Evolutionary conservation across 1,139 yeast genomes (phyloP).

Genomic region (Hanseniaspora sp.): DNA sequence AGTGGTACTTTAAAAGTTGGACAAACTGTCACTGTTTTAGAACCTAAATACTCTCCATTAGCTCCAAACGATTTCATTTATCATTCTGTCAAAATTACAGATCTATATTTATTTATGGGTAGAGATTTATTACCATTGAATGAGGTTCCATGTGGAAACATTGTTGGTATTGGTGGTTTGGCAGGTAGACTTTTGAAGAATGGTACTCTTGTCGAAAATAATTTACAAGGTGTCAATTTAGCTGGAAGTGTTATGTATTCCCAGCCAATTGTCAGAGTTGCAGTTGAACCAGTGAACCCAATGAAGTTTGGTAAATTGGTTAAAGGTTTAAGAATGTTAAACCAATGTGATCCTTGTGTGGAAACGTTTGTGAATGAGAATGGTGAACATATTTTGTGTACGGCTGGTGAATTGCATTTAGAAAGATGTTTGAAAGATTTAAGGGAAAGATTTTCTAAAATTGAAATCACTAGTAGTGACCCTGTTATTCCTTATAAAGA

Average conservation of each 20-base stretch:
- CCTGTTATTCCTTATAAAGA: constrained; percentile 95
- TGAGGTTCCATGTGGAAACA: constrained; percentile 86
- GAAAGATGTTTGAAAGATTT: constrained; percentile 85
- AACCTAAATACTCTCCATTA: constrained; percentile 77
- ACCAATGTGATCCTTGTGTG: constrained; percentile 88
- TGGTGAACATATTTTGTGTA: constrained; percentile 83
- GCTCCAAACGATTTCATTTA: constrained; percentile 48
- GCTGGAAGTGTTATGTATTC: constrained; percentile 57
- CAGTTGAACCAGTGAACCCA: constrained; percentile 86
- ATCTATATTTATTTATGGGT: constrained; percentile 81
- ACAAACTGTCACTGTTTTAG: constrained; percentile 60
- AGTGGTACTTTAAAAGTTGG: constrained; percentile 74
- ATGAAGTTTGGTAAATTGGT: constrained; percentile 65
- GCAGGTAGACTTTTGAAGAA: constrained; percentile 73
- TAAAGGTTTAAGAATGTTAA: constrained; percentile 63
- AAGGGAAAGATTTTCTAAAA: constrained; percentile 82
- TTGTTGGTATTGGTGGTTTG: constrained; percentile 88
- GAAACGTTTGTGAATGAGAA: constrained; percentile 75
- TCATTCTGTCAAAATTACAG: constrained; percentile 45
- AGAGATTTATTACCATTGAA: constrained; percentile 68
- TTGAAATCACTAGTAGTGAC: constrained; percentile 74
- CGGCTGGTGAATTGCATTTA: constrained; percentile 91
- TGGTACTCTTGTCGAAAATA: constrained; percentile 58
- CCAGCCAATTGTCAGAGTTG: constrained; percentile 86
- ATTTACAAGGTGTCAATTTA: constrained; percentile 51